These are phyloP conservation scores for Xanthoceras sorbifolium DNA, from an alignment of 345 rosid genomes.

Conservation along the genomic window DNA sequence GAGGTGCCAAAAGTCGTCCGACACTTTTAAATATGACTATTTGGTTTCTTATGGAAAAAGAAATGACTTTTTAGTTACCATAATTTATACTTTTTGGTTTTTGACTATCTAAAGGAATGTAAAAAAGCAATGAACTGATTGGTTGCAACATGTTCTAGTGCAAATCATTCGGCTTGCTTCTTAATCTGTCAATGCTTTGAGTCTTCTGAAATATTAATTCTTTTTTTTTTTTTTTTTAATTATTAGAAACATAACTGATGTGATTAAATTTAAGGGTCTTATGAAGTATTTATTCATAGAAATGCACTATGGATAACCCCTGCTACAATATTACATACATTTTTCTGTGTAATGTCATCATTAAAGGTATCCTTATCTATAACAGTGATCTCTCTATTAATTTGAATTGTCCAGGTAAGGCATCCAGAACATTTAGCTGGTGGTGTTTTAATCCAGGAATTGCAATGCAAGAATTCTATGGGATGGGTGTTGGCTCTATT, in stretches of 20 bases:
- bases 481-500: slow-evolving; percentile 79
- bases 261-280: too few species aligned
- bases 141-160: background rate
- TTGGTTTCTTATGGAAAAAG: background rate
- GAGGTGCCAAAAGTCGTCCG: background rate
- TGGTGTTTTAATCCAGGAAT: slow-evolving; percentile 99
- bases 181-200: background rate
- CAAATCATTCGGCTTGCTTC: background rate
- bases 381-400: background rate
- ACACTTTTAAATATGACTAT: background rate
- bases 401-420: slow-evolving; percentile 59
- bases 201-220: background rate
- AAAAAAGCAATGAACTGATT: background rate
- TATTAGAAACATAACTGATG: background rate
- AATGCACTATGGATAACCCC: background rate
- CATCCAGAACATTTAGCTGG: slow-evolving; percentile 90
- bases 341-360: background rate
- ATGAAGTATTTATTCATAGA: background rate
- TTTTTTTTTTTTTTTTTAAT: too few species aligned
- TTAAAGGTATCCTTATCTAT: slow-evolving; percentile 9
- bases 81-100: background rate
- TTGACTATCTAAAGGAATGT: background rate
- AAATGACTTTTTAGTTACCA: background rate
- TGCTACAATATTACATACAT: background rate
- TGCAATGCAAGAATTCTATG: slow-evolving; percentile 81